A percentile compares a stretch with the other conserved stretches of the same genome.
These are phyloP conservation scores for Zygnema circumcarinatum DNA, from an alignment of 139 green algal species.

Conservation along the genomic window DNA sequence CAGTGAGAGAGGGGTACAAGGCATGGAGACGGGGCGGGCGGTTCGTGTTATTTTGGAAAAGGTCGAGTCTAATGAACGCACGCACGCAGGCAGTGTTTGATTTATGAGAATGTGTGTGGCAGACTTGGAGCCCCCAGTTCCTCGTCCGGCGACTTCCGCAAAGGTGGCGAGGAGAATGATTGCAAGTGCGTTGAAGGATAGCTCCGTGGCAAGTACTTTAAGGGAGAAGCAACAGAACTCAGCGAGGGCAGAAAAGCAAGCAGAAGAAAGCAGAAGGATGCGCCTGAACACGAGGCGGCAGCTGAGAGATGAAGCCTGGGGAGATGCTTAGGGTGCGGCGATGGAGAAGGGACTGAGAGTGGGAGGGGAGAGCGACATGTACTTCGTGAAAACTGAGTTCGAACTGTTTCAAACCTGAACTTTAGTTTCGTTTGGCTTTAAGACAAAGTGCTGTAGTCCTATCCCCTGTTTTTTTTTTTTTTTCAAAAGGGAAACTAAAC, in stretches of 20 bases:
- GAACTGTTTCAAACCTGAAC: too few relatives aligned
- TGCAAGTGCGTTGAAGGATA: slow-evolving; percentile 21
- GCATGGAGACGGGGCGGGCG: neutral
- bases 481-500: too few relatives aligned
- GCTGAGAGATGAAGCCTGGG: slow-evolving; percentile 8
- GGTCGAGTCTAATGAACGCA: too few relatives aligned
- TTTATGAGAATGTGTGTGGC: too few relatives aligned
- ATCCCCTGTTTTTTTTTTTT: too few relatives aligned
- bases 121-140: slow-evolving; percentile 26
- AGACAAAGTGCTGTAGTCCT: too few relatives aligned
- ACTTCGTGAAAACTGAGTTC: too few relatives aligned
- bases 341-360: neutral
- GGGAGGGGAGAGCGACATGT: neutral
- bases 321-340: neutral
- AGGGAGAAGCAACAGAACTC: neutral
- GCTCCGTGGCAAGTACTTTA: neutral
- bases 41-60: neutral
- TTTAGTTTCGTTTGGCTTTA: too few relatives aligned
- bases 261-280: neutral
- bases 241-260: neutral
- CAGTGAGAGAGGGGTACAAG: too few relatives aligned
- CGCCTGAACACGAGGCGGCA: neutral
- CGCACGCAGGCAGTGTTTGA: too few relatives aligned
- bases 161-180: slow-evolving; percentile 26
- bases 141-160: slow-evolving; percentile 12